A percentile compares a stretch with the other conserved stretches of the same genome.
phyloP scores from a whole-genome alignment of 1,284 basidiomycete species.

The Papiliotrema flavescens region DNA sequence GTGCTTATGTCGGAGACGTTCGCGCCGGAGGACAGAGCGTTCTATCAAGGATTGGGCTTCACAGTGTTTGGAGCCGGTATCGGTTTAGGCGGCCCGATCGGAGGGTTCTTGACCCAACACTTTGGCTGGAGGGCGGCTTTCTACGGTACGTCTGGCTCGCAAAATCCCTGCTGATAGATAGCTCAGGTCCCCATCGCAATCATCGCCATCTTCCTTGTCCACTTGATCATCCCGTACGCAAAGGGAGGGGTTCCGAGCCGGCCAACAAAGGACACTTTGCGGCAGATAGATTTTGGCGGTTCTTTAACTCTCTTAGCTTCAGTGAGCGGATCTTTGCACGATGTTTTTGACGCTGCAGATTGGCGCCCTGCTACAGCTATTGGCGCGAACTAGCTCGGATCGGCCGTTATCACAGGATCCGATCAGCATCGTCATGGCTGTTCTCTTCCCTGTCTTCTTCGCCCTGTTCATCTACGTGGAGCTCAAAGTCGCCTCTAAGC shows the following conservation, averaged over 20 bases:
- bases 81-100: constrained; percentile 47
- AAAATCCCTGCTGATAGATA: not conserved
- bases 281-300: constrained; percentile 27
- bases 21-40: constrained; percentile 40
- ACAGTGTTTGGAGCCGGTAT: constrained; percentile 41
- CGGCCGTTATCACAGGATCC: constrained; percentile 9
- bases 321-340: no score
- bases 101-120: constrained; percentile 45
- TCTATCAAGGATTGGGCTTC: constrained; percentile 42
- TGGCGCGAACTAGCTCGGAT: constrained; percentile 8
- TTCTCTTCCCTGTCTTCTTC: constrained; percentile 13
- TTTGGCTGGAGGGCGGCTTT: constrained; percentile 50
- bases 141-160: constrained; percentile 14
- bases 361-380: constrained; percentile 20
- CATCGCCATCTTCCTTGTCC: constrained; percentile 7
- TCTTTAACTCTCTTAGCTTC: constrained; percentile 18
- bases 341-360: not conserved
- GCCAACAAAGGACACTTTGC: constrained; percentile 3
- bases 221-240: constrained; percentile 4
- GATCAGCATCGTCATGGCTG: constrained; percentile 8
- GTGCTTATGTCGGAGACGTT: constrained; percentile 45
- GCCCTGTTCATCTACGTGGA: constrained; percentile 25
- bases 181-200: constrained; percentile 20
- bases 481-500: constrained; percentile 17
- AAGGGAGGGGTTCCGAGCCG: not conserved